A percentile compares a stretch with the other conserved stretches of the same genome.
phyloP scores from a whole-genome alignment of 2,329 filamentous ascomycete species.

The Colletotrichum theobromicola region DNA sequence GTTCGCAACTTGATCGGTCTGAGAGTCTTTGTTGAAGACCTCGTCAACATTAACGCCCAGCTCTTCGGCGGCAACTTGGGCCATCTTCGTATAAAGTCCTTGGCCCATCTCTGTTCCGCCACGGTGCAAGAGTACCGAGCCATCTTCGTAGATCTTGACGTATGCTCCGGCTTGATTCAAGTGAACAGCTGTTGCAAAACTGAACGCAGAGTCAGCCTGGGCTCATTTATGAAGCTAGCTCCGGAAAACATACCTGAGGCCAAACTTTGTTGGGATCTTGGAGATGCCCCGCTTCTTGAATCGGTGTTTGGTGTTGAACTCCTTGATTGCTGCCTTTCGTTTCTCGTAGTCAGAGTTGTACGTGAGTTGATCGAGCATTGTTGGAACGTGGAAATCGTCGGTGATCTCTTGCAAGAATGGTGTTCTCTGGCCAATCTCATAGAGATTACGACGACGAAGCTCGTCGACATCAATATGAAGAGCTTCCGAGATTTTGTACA shows the following conservation, averaged over 20 bases:
- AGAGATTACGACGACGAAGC: not conserved
- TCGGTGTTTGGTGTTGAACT: not conserved
- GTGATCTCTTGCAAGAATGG: not conserved
- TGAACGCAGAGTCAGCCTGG: not conserved
- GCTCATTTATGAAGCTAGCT: no score
- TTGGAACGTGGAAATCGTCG: not conserved
- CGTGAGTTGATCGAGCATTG: not conserved
- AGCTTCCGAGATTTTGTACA: not conserved
- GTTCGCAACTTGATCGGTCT: not conserved
- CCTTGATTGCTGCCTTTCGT: not conserved
- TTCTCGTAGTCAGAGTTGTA: not conserved
- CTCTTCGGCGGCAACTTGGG: not conserved
- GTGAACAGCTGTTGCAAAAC: not conserved
- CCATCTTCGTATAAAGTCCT: not conserved
- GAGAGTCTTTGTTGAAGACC: not conserved
- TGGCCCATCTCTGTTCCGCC: not conserved
- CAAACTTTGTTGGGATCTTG: not conserved
- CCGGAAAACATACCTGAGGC: not conserved
- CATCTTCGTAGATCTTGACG: not conserved
- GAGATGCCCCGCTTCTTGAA: not conserved
- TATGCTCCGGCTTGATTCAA: not conserved
- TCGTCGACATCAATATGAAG: not conserved
- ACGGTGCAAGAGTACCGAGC: not conserved
- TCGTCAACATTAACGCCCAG: not conserved
- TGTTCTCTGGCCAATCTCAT: not conserved